These are phyloP conservation scores for Protomyces pachydermus DNA, from an alignment of 1,139 yeast species.

Conservation along the genomic window DNA sequence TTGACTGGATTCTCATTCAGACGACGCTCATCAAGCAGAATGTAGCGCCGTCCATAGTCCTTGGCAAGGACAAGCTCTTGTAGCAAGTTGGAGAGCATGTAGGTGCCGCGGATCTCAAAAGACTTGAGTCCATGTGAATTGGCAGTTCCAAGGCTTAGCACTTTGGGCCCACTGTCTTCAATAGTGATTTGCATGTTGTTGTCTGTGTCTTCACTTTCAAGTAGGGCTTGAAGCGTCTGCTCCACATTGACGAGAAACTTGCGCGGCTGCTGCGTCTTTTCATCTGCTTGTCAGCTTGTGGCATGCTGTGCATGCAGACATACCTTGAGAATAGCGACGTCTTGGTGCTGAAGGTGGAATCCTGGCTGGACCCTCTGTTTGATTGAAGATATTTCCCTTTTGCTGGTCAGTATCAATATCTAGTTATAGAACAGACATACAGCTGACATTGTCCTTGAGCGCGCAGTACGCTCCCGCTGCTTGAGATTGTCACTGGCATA, in stretches of 20 bases:
- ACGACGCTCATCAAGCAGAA: conserved; percentile 75
- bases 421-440: not conserved
- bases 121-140: conserved; percentile 29
- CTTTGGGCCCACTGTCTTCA: conserved; percentile 92
- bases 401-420: not conserved
- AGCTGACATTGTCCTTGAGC: conserved; percentile 14
- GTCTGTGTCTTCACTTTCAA: conserved; percentile 81
- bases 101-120: conserved; percentile 77
- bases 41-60: conserved; percentile 67
- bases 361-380: not conserved
- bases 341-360: not conserved
- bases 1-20: conserved; percentile 83
- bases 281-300: conserved; percentile 1
- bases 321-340: conserved; percentile 21
- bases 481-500: conserved; percentile 15
- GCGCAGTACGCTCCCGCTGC: conserved; percentile 19
- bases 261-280: conserved; percentile 36
- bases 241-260: conserved; percentile 76
- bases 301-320: not conserved
- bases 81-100: conserved; percentile 78
- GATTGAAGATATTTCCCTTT: not conserved
- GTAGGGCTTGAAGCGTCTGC: conserved; percentile 60
- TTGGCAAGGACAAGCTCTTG: conserved; percentile 89
- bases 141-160: conserved; percentile 72
- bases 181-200: conserved; percentile 80